Conservation (phyloP, 305 asterid species). For the Solanum chacoense region DNA sequence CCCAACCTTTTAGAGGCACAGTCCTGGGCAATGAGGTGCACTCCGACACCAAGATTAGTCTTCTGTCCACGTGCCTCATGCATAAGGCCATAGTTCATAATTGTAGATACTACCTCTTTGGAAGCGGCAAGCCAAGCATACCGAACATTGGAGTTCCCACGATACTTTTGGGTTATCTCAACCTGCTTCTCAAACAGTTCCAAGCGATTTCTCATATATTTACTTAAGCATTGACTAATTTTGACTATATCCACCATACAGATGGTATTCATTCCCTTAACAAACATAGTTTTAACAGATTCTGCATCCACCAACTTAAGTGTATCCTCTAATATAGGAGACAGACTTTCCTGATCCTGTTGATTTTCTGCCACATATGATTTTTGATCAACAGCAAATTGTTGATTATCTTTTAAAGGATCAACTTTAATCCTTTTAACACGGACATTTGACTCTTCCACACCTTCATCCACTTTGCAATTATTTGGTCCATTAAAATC, state of each 20-base stretch:
- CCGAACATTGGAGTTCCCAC: slow-evolving; percentile 21
- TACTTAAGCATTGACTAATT: slow-evolving; percentile 15
- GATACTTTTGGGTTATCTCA: slow-evolving; percentile 20
- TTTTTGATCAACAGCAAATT: background rate
- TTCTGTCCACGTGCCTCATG: slow-evolving; percentile 8
- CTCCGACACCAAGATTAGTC: slow-evolving; percentile 21
- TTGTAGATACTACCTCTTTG: slow-evolving; percentile 10
- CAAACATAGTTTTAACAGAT: slow-evolving; percentile 15
- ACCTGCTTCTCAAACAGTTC: slow-evolving; percentile 28
- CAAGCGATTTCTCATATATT: slow-evolving; percentile 11
- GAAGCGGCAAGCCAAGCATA: slow-evolving; percentile 37
- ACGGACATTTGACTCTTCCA: slow-evolving; percentile 23
- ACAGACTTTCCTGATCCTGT: slow-evolving; percentile 2
- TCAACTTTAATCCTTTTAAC: slow-evolving; percentile 7
- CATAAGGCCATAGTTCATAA: slow-evolving; percentile 23
- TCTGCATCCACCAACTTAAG: background rate
- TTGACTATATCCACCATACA: slow-evolving; percentile 4
- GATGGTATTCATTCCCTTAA: slow-evolving; percentile 9
- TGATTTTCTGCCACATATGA: slow-evolving; percentile 5
- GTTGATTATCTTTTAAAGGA: background rate
- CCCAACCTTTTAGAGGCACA: background rate
- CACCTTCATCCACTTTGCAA: slow-evolving; percentile 18
- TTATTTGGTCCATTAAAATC: slow-evolving; percentile 8
- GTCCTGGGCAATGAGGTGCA: slow-evolving; percentile 17
- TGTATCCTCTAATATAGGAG: background rate